A percentile compares a stretch with the other conserved stretches of the same genome.
Conservation (phyloP, 1,139 yeast species). For the Taiozyma sp. region DNA sequence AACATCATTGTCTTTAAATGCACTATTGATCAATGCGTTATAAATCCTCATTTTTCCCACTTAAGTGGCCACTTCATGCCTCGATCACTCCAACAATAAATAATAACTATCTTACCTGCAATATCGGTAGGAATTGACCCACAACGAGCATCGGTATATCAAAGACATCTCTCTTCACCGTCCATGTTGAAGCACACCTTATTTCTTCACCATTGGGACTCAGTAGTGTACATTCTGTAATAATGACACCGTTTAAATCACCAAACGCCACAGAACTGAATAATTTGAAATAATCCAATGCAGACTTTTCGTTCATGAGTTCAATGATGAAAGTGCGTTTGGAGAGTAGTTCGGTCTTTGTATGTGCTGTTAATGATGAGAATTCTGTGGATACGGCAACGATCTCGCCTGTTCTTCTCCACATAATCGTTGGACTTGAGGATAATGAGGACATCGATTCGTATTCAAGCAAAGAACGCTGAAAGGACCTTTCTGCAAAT, state of each 20-base stretch:
- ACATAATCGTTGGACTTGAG: constrained; percentile 66
- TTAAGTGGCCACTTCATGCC: too few relatives aligned
- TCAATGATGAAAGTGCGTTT: constrained; percentile 66
- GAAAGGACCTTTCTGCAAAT: constrained; percentile 63
- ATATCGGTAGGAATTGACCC: constrained; percentile 81
- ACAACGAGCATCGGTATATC: constrained; percentile 92
- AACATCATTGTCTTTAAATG: too few relatives aligned
- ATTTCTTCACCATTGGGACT: constrained; percentile 31
- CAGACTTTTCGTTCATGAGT: constrained; percentile 77
- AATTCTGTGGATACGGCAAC: constrained; percentile 67
- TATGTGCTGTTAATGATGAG: constrained; percentile 52
- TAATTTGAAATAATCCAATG: constrained; percentile 75
- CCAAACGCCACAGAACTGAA: constrained; percentile 80
- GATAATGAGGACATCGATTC: constrained; percentile 43
- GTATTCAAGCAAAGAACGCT: constrained; percentile 60
- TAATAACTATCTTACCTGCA: constrained; percentile 20
- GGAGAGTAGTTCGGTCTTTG: constrained; percentile 26
- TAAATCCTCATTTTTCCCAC: too few relatives aligned
- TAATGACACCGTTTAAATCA: constrained; percentile 67
- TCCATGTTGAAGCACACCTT: constrained; percentile 77
- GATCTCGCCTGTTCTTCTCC: constrained; percentile 77
- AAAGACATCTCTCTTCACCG: constrained; percentile 82
- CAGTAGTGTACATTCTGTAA: constrained; percentile 75
- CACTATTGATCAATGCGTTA: too few relatives aligned
- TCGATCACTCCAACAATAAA: not conserved